phyloP scores from a whole-genome alignment of 305 asterid species.

The Ajuga reptans region DNA sequence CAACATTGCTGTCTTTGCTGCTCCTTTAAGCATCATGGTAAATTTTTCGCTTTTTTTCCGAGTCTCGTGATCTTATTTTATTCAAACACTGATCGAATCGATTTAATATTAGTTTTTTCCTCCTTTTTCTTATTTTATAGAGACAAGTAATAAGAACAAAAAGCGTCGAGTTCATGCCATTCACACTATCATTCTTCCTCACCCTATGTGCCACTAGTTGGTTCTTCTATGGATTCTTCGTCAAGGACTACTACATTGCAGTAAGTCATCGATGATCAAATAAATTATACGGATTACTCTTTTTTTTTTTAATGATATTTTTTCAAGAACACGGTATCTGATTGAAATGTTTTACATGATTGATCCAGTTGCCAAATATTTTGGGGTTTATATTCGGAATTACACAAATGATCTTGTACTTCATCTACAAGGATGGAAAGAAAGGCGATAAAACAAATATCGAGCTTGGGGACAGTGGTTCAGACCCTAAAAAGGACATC shows the following conservation, averaged over 20 bases:
- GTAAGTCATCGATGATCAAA: constrained; percentile 27
- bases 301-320: not conserved
- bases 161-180: constrained; percentile 74
- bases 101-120: not conserved
- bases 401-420: constrained; percentile 50
- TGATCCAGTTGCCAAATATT: constrained; percentile 45
- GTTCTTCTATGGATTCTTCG: constrained; percentile 63
- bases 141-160: constrained; percentile 47
- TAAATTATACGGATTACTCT: not conserved
- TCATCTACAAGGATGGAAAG: constrained; percentile 38
- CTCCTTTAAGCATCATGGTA: constrained; percentile 69
- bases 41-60: too few relatives aligned
- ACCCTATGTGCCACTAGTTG: constrained; percentile 51
- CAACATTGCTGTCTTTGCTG: constrained; percentile 59
- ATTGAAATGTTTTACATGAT: not conserved
- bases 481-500: constrained; percentile 9
- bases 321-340: not conserved
- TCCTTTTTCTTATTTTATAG: constrained; percentile 14
- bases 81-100: not conserved
- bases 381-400: constrained; percentile 57
- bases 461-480: constrained; percentile 10
- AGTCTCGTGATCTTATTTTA: too few relatives aligned
- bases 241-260: constrained; percentile 51
- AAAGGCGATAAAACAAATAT: constrained; percentile 1
- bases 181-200: constrained; percentile 52